These are phyloP conservation scores for Plasmodium gallinaceum DNA, from an alignment of 169 alveolate species.

Conservation along the genomic window DNA sequence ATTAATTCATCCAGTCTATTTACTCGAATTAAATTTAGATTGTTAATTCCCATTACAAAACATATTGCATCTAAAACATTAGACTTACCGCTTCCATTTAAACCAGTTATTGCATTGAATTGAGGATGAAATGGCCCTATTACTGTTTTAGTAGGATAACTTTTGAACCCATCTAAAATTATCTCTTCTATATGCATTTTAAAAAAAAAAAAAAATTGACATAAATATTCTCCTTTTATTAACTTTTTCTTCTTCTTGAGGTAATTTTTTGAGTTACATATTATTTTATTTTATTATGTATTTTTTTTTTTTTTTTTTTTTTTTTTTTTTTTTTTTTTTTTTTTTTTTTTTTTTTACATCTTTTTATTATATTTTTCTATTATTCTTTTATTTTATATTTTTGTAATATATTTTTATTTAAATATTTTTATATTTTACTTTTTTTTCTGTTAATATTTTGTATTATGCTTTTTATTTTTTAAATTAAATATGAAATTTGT, in stretches of 20 bases:
- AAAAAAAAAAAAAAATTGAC: not conserved
- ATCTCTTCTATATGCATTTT: slow-evolving; percentile 96
- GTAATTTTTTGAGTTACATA: not conserved
- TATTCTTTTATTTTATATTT: no score
- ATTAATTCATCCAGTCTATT: slow-evolving; percentile 96
- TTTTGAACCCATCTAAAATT: slow-evolving; percentile 97
- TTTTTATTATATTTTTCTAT: no score
- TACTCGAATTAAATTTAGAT: slow-evolving; percentile 93
- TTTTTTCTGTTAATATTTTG: no score
- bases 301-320: no score
- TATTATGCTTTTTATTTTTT: no score
- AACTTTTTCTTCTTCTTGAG: not conserved
- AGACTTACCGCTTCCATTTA: slow-evolving; percentile 99
- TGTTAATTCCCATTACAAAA: slow-evolving; percentile 96
- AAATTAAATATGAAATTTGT: no score
- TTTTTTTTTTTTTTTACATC: no score
- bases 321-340: no score
- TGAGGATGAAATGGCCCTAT: slow-evolving; percentile 95
- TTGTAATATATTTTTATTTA: no score
- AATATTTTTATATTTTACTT: no score
- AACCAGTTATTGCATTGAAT: slow-evolving; percentile 99
- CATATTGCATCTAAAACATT: slow-evolving; percentile 98
- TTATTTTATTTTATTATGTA: no score
- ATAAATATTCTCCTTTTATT: not conserved
- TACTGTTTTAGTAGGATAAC: slow-evolving; percentile 94